Conservation (phyloP, 176 grass and related monocot genomes). For the Aegilops tauschii region DNA sequence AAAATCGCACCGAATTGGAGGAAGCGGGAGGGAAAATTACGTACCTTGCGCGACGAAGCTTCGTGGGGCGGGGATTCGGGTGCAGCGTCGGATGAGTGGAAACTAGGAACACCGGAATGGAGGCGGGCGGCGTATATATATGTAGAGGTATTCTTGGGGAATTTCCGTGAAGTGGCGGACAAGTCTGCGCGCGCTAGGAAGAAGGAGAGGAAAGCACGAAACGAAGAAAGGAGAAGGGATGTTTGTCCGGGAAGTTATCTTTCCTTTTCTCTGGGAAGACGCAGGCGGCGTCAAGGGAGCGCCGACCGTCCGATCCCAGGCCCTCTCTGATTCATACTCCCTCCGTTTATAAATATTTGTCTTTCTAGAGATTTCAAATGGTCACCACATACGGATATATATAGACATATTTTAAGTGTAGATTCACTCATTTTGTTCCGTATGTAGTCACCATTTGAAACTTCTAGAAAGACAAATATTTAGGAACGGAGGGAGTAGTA, state of each 20-base stretch:
- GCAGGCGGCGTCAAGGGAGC: too few relatives aligned
- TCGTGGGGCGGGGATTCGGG: neutral
- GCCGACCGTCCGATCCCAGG: too few relatives aligned
- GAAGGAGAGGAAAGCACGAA: conserved; percentile 22
- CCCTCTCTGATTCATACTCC: too few relatives aligned
- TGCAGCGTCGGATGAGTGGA: neutral
- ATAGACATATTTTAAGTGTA: too few relatives aligned
- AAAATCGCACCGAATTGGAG: neutral
- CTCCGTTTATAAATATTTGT: too few relatives aligned
- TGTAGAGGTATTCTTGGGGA: neutral
- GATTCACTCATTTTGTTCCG: too few relatives aligned
- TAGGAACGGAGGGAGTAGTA: too few relatives aligned
- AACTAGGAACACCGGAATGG: neutral
- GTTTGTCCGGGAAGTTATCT: neutral
- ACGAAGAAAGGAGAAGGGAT: neutral
- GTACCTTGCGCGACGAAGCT: conserved; percentile 32
- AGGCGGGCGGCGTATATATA: neutral
- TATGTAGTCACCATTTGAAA: too few relatives aligned
- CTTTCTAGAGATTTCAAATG: too few relatives aligned
- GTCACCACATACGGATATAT: too few relatives aligned
- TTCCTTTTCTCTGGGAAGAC: neutral
- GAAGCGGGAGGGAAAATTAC: neutral
- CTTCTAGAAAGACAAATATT: too few relatives aligned
- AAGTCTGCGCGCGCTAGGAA: conserved; percentile 34
- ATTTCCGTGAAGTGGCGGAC: conserved; percentile 31